These are phyloP conservation scores for Erodium chrysanthum DNA, from an alignment of 441 rosid genomes.

Conservation along the genomic window DNA sequence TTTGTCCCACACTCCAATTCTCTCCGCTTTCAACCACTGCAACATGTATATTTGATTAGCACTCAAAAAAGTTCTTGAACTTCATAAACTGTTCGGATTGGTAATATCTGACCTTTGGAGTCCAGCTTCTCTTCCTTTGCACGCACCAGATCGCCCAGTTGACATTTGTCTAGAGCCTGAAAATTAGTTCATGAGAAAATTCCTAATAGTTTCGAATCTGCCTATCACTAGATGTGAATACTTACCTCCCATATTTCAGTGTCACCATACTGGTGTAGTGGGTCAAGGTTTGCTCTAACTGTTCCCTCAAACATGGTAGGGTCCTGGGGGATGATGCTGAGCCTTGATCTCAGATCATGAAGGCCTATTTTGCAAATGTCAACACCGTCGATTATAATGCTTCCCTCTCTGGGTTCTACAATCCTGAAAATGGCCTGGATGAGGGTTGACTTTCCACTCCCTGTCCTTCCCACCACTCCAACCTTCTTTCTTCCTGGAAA, in stretches of 20 bases:
- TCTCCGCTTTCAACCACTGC: constrained; percentile 84
- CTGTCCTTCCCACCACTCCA: constrained; percentile 83
- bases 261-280: constrained; percentile 72
- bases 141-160: constrained; percentile 77
- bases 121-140: constrained; percentile 67
- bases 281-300: constrained; percentile 72
- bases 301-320: constrained; percentile 96
- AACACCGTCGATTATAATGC: constrained; percentile 58
- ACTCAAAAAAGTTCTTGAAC: not conserved
- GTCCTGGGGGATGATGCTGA: constrained; percentile 86
- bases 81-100: not conserved
- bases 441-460: constrained; percentile 87
- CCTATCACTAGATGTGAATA: not conserved
- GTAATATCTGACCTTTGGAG: constrained; percentile 36
- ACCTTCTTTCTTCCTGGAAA: constrained; percentile 74
- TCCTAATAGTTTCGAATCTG: not conserved
- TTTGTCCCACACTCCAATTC: constrained; percentile 94
- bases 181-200: not conserved
- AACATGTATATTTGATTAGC: constrained; percentile 17
- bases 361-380: constrained; percentile 58
- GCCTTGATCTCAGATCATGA: constrained; percentile 70
- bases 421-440: constrained; percentile 80
- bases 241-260: constrained; percentile 86
- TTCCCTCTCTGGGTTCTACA: constrained; percentile 70
- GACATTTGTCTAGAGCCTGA: constrained; percentile 79